Evolutionary conservation across 1,284 basidiomycete species (phyloP).

Genomic region (Testicularia cyperi): DNA sequence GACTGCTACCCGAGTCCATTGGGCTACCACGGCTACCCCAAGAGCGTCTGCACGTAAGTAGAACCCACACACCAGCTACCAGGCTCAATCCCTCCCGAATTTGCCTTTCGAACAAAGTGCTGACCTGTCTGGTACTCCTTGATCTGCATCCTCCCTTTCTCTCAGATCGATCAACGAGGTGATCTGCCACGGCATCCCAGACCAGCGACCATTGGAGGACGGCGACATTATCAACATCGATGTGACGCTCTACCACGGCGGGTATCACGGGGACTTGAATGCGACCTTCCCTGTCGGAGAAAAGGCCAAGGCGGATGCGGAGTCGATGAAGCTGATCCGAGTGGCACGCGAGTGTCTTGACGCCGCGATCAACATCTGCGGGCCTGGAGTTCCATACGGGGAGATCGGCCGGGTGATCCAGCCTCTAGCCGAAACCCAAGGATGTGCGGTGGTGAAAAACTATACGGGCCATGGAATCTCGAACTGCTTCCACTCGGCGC

Average conservation of each 20-base stretch:
- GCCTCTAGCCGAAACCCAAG: slow-evolving; percentile 61
- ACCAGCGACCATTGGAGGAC: slow-evolving; percentile 50
- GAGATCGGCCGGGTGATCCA: slow-evolving; percentile 78
- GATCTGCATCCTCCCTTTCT: neutral
- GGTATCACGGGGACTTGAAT: slow-evolving; percentile 59
- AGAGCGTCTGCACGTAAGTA: slow-evolving; percentile 81
- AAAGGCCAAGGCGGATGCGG: slow-evolving; percentile 43
- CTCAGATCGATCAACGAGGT: slow-evolving; percentile 80
- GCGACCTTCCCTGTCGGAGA: slow-evolving; percentile 55
- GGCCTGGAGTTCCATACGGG: slow-evolving; percentile 72
- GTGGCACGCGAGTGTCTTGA: slow-evolving; percentile 67
- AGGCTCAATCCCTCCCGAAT: neutral
- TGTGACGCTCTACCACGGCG: slow-evolving; percentile 65
- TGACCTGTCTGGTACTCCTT: neutral
- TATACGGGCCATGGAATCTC: slow-evolving; percentile 88
- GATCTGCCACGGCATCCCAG: slow-evolving; percentile 79
- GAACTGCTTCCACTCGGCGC: slow-evolving; percentile 75
- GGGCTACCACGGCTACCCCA: slow-evolving; percentile 89
- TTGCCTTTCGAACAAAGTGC: too few relatives aligned
- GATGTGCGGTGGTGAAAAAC: slow-evolving; percentile 71
- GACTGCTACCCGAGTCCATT: slow-evolving; percentile 91
- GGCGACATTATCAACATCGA: slow-evolving; percentile 62
- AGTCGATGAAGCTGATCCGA: slow-evolving; percentile 50
- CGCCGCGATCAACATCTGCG: slow-evolving; percentile 74
- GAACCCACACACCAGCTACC: too few relatives aligned